Evolutionary conservation across 257 asterid genomes (phyloP), one percentile per base, ranked within the genome.

Genomic region (Capsicum rhomboideum): DNA sequence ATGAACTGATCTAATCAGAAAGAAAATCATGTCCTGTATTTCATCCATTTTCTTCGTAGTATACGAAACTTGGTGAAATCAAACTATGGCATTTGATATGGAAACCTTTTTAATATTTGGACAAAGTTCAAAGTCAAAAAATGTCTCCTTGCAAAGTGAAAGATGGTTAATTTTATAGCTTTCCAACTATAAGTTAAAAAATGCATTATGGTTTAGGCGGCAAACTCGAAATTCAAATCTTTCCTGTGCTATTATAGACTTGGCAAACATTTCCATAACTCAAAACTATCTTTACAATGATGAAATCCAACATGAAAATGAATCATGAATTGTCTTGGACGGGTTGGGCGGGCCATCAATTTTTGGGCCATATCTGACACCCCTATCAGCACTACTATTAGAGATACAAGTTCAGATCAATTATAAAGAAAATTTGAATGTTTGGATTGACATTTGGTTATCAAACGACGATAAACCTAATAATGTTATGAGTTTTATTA

Each of bases 181-280:
- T 83, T 87, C 84, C 90, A 90, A 86, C 88, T 23, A 86, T 29
- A 84, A 79, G 64, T 63, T 63, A 63, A 64, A 44, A 64, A 26
- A 6, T 6, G 13, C 21, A 75, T 49, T 4, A 49, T 8, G 3
- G 7, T 49, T 13, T 75, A 75, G 37, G 21, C 80, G 17, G 59
- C 59, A 23, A 49, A 75, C 80, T 13, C 61, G 23, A 46, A 2
- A 21, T 29, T 74, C 40, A 46, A 74, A 44, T 14, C 7, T 23
- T 74, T 23, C 37, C 9, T 14, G 80, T 49, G 26, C 26, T 49
- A 34, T 49, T 12, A 49, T 26, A 42, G n/a, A n/a, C n/a, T 12
- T 13, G 10, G 53, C 8, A 23, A 74, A 49, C 8, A 21, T 11
- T 72, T 21, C 10, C 79, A 72, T 9, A 23, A 71, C 55, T 71